phyloP scores from a whole-genome alignment of 257 asterid species.

The Marsdenia floribunda region DNA sequence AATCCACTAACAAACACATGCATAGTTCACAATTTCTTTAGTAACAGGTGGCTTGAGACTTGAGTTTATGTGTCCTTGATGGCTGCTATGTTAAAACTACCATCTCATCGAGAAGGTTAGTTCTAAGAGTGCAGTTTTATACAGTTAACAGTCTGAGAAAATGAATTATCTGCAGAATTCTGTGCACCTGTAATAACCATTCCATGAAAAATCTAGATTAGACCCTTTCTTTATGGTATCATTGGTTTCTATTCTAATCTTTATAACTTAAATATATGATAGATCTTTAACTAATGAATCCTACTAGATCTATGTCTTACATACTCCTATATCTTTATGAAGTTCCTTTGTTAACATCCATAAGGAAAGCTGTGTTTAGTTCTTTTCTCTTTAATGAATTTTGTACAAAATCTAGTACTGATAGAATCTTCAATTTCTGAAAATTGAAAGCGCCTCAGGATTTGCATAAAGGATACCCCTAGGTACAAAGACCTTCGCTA shows the following conservation, averaged over 20 bases:
- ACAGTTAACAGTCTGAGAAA: not conserved
- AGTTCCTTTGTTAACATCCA: not conserved
- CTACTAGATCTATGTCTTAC: not conserved
- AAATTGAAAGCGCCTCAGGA: too few species aligned
- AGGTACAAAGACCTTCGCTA: too few species aligned
- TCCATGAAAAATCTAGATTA: not conserved
- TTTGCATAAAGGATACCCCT: too few species aligned
- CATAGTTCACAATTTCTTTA: not conserved
- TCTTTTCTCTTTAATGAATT: not conserved
- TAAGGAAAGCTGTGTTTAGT: not conserved
- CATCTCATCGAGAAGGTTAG: not conserved
- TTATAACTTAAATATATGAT: not conserved
- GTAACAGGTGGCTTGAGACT: not conserved
- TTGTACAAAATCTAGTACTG: too few species aligned
- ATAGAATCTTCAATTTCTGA: too few species aligned
- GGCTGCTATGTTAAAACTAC: not conserved
- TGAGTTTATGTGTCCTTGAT: not conserved
- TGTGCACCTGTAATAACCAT: not conserved
- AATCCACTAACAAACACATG: too few species aligned
- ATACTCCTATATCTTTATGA: not conserved
- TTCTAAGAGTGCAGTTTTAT: too few species aligned
- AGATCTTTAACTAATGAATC: not conserved
- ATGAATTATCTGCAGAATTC: not conserved
- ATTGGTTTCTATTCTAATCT: not conserved
- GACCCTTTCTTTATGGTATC: not conserved